Evolutionary conservation across 2,329 filamentous ascomycete genomes (phyloP).

Genomic region (Mariannaea sp.): DNA sequence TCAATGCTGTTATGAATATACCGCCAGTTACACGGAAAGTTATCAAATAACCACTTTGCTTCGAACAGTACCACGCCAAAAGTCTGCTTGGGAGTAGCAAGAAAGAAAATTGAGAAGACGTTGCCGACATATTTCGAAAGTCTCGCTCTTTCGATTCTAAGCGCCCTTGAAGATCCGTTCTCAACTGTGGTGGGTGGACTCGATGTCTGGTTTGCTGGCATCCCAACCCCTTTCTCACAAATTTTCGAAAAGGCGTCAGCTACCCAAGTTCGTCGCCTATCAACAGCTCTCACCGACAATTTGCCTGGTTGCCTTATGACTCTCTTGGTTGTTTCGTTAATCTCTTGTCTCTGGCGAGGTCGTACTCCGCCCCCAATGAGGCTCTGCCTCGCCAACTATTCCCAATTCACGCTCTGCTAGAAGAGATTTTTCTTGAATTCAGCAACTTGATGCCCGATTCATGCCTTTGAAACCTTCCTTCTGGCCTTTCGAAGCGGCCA

Average conservation of each 20-base stretch:
- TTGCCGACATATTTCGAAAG: too few species aligned
- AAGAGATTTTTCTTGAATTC: background rate
- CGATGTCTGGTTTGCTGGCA: background rate
- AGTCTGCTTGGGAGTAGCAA: too few species aligned
- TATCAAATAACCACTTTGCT: too few species aligned
- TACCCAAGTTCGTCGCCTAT: background rate
- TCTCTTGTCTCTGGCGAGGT: background rate
- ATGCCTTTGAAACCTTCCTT: background rate
- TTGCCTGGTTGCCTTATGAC: background rate
- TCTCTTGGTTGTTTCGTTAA: background rate
- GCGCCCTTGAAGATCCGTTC: background rate
- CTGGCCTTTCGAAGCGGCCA: conserved; percentile 3
- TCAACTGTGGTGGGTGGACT: background rate
- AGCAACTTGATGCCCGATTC: conserved; percentile 9
- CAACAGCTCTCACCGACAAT: background rate
- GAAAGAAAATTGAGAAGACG: too few species aligned
- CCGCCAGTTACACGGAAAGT: too few species aligned
- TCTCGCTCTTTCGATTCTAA: background rate
- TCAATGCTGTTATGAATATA: too few species aligned
- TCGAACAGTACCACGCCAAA: too few species aligned
- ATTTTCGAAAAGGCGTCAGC: background rate
- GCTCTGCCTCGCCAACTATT: conserved; percentile 16
- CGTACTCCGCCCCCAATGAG: conserved; percentile 23
- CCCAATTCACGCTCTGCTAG: background rate
- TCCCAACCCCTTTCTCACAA: background rate